Base-by-base conservation (phyloP, 768 basidiomycete species). In the Leccinum boreale region DNA sequence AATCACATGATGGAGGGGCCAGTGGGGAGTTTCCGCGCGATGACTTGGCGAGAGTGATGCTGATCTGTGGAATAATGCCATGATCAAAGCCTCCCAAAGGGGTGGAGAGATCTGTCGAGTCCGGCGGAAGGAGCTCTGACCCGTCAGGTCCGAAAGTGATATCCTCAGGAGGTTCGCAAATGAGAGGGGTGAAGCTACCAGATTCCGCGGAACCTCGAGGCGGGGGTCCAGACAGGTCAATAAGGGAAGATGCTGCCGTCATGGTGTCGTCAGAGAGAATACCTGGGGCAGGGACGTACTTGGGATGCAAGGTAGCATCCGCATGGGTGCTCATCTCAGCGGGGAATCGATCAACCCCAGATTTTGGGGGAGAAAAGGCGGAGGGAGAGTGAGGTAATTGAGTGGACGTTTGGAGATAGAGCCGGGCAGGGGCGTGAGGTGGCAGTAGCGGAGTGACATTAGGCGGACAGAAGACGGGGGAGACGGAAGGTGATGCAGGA, bases 101-200 rank as follows among this genome's bases (percentile, higher is more conserved):
- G 55, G 61, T 58, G 56, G 60, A 33, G 65, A 58, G 46, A 56
- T 21, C 50, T 57, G 58, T 52, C 47, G 15, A 54, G 53, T 58
- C 60, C 36, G 24, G 52, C 50, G 51, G 63, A 56, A 60, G 56
- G 47, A 58, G 56, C 35, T 60, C 63, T 31, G 58, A 58, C 57
- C 60, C 65, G 35, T 36, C 35, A 36, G 35, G 35, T 9, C 60
- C 68, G 47, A 58, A 58, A 49, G 51, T 50, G 47, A 70, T 62
- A 52, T 71, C 67, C 49, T 70, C 70, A 50, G 70, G 69, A 56
- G 69, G 64, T 54, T 70, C 68, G 56, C 70, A 70, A 56, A 70
- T 62, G 44, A 70, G 52, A 42, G 66, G 66, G 26, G 53, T 61
- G 60, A 67, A 71, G 14, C 28, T 60, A 21, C 70, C 62, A 67